Evolutionary conservation across 164 flowering plant genomes (phyloP).

Genomic region (Sedum album): DNA sequence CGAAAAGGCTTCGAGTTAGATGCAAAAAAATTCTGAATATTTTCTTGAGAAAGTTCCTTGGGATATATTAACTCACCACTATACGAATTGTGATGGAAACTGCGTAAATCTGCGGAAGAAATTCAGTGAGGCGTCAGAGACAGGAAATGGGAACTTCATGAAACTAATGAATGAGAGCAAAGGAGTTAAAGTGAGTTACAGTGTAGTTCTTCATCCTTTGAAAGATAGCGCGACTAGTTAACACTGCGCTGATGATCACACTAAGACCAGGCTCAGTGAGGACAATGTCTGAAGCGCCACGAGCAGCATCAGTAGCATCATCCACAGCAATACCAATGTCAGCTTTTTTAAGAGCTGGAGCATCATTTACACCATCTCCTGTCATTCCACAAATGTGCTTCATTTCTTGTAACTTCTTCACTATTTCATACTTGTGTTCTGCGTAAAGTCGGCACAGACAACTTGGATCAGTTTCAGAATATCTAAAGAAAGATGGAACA

Average conservation of each 20-base stretch:
- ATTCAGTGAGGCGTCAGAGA: background rate
- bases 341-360: slow-evolving; percentile 73
- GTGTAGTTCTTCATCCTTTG: slow-evolving; percentile 99
- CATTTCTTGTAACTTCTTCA: slow-evolving; percentile 67
- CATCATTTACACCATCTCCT: slow-evolving; percentile 81
- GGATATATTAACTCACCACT: slow-evolving; percentile 53
- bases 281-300: slow-evolving; percentile 95
- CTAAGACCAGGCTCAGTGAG: slow-evolving; percentile 96
- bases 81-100: slow-evolving; percentile 97
- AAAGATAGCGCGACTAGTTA: slow-evolving; percentile 95
- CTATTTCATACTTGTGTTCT: slow-evolving; percentile 81
- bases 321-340: slow-evolving; percentile 80
- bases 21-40: background rate
- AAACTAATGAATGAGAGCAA: background rate
- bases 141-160: background rate
- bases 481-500: background rate
- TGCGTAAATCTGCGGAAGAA: slow-evolving; percentile 70
- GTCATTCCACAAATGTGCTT: slow-evolving; percentile 86
- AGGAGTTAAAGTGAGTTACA: slow-evolving; percentile 21
- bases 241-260: slow-evolving; percentile 93
- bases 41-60: background rate
- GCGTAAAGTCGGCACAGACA: background rate
- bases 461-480: background rate
- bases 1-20: background rate
- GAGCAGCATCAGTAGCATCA: slow-evolving; percentile 94